Conservation (phyloP, 208 protist species). For the Leishmania arabica region DNA sequence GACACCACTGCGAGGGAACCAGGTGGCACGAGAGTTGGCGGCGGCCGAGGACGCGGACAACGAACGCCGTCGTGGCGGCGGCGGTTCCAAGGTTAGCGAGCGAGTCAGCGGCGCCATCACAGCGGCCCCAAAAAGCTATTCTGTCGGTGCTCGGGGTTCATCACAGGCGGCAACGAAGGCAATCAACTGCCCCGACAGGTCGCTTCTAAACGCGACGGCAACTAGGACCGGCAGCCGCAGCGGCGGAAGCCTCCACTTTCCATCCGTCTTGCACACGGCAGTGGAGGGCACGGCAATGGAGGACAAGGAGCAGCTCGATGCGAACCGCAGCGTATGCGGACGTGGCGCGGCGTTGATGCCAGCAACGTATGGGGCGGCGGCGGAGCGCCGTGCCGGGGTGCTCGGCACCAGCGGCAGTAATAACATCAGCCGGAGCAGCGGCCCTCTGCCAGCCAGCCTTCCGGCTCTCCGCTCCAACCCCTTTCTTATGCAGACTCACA, state of each 20-base stretch:
- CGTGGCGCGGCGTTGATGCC: background rate
- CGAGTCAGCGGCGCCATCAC: background rate
- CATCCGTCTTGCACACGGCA: background rate
- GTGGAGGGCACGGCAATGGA: background rate
- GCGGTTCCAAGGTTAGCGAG: background rate
- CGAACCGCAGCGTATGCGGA: background rate
- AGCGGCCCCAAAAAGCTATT: background rate
- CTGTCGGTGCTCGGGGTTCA: background rate
- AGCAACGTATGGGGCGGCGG: background rate
- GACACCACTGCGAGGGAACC: background rate
- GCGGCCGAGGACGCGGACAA: background rate
- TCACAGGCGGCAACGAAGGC: slow-evolving; percentile 1
- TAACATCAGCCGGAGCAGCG: background rate
- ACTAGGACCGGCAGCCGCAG: background rate
- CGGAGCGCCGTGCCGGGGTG: background rate
- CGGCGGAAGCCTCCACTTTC: background rate
- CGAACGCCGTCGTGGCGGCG: background rate
- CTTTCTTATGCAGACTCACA: background rate
- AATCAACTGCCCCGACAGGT: slow-evolving; percentile 13
- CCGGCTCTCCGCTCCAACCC: background rate
- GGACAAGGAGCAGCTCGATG: slow-evolving; percentile 1
- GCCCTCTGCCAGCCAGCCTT: background rate
- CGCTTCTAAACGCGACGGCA: background rate
- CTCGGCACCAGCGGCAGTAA: background rate
- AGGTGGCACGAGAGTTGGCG: background rate